Base-by-base conservation (phyloP, 1,139 yeast genomes). In the Zygoascus meyerae region DNA sequence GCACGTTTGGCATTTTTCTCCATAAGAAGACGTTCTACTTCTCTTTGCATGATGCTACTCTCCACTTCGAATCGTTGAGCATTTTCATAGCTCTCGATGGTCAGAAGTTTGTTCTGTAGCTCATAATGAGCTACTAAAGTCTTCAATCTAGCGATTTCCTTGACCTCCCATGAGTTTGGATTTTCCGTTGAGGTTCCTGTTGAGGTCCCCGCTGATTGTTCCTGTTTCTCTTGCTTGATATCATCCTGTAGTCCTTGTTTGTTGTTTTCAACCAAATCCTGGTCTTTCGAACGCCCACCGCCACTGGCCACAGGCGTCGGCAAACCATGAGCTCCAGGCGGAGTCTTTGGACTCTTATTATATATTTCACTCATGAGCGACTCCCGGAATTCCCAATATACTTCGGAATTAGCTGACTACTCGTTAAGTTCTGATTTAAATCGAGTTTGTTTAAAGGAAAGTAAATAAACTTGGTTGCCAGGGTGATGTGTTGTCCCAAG, bases 1-100 rank as follows among this genome's bases (percentile, higher is more conserved):
- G 26, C 26, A 41, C 49, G 28, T 29, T 35, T 12, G 9, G 35
- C 15, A 18, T 40, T 40, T 42, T 47, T 40, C 36, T 48, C 54
- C 47, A 50, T 62, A 44, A 71, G 67, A 40, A 76, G 62, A 44
- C 75, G 64, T 52, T 75, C 79, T 28, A 72, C 72, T 54, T 76
- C 78, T 37, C 77, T 70, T 55, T 73, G 71, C 40, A 68, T 66
- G 18, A 75, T 57, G 47, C 64, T 69, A 42, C 66, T 65, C 54
- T 75, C 79, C 15, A 75, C 79, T 51, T 72, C 74, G 46, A 65
- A 65, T 33, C 79, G 61, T 55, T 70, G 73, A 34, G 65, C 62
- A 7, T 63, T 54, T 48, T 70, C 74, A 43, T 65, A 63, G 36
- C 65, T 56, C 51, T 69, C 71, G 28, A 70, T 63, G 18, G 63